Evolutionary conservation across 768 basidiomycete species (phyloP).

Genomic region (Hypholoma sublateritium): DNA sequence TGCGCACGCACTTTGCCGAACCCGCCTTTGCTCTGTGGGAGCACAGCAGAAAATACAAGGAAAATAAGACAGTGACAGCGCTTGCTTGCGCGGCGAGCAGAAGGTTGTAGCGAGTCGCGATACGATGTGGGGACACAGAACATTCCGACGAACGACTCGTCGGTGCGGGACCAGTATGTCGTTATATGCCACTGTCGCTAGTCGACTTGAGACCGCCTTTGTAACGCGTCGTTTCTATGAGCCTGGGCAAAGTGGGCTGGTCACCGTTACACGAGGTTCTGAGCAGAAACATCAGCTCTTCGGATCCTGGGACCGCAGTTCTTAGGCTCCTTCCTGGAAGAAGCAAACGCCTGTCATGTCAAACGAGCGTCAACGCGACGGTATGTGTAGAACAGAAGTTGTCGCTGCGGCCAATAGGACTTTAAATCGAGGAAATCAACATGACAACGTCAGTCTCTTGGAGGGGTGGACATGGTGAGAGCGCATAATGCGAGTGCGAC

Average conservation of each 20-base stretch:
- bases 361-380: slow-evolving; percentile 15
- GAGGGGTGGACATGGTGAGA: too few species aligned
- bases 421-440: too few species aligned
- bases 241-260: not conserved
- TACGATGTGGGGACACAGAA: slow-evolving; percentile 5
- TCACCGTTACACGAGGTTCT: slow-evolving; percentile 1
- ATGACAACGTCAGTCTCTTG: too few species aligned
- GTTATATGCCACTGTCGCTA: slow-evolving; percentile 11
- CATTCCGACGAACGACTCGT: slow-evolving; percentile 10
- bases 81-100: not conserved
- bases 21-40: too few species aligned
- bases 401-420: too few species aligned
- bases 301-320: not conserved
- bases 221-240: slow-evolving; percentile 9
- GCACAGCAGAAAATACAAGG: too few species aligned
- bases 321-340: not conserved
- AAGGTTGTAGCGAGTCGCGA: slow-evolving; percentile 1
- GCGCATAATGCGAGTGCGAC: too few species aligned
- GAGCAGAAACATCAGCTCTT: not conserved
- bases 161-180: slow-evolving; percentile 12
- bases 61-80: too few species aligned
- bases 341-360: slow-evolving; percentile 5
- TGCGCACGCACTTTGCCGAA: too few species aligned
- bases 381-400: slow-evolving; percentile 12
- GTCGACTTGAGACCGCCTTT: slow-evolving; percentile 2